Conservation (phyloP, 257 asterid genomes). For the Nemophila menziesii region DNA sequence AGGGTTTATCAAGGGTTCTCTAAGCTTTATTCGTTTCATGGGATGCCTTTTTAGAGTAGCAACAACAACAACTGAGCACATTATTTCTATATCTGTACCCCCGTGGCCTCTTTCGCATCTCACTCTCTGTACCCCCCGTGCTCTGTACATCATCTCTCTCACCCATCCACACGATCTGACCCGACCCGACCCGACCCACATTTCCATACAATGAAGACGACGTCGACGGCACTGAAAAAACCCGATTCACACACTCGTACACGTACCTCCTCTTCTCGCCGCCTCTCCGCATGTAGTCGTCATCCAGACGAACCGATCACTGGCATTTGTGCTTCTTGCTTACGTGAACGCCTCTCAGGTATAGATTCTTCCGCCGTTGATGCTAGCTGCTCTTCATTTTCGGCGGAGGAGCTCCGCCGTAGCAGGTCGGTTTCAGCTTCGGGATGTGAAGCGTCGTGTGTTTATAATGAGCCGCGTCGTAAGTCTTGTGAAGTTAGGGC, state of each 20-base stretch:
- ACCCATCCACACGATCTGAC: too few species aligned
- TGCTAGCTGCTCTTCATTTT: conserved; percentile 11
- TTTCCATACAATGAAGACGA: not conserved
- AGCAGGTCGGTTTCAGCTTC: conserved; percentile 54
- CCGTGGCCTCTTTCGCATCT: too few species aligned
- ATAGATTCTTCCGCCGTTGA: conserved; percentile 34
- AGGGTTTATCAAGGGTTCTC: too few species aligned
- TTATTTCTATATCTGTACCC: too few species aligned
- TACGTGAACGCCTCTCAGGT: conserved; percentile 82
- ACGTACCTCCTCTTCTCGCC: conserved; percentile 22
- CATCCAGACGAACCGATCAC: conserved; percentile 68
- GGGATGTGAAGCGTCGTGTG: conserved; percentile 33
- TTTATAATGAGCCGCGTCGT: conserved; percentile 57
- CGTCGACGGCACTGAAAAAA: too few species aligned
- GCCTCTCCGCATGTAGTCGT: conserved; percentile 64
- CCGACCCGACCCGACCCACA: too few species aligned
- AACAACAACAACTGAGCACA: too few species aligned
- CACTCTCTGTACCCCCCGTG: too few species aligned
- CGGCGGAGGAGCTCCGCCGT: conserved; percentile 62
- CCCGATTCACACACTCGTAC: not conserved
- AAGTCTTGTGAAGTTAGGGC: conserved; percentile 64
- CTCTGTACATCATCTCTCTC: too few species aligned
- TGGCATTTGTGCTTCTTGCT: conserved; percentile 93
- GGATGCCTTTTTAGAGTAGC: too few species aligned
- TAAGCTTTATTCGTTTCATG: too few species aligned